A percentile compares a stretch with the other conserved stretches of the same genome.
Conservation (phyloP, 2,329 filamentous ascomycete species). For the Catunica adiposa region DNA sequence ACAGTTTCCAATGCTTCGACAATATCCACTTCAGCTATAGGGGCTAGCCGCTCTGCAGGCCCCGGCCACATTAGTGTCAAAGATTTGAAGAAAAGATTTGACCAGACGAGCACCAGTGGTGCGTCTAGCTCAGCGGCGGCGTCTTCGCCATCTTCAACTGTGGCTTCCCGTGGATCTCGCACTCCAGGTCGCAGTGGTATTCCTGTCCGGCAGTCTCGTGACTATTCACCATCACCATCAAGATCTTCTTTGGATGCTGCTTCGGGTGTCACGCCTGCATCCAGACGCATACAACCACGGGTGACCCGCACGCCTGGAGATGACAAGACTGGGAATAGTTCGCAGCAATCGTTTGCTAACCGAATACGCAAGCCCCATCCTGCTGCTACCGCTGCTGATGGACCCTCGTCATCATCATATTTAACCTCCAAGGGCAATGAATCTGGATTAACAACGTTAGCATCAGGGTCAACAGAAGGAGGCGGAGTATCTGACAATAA, state of each 20-base stretch:
- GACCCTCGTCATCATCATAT: neutral
- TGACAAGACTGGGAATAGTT: neutral
- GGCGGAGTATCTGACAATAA: neutral
- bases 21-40: neutral
- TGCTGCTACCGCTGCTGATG: conserved; percentile 16
- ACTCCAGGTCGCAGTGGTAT: conserved; percentile 11
- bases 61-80: conserved; percentile 42
- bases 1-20: neutral
- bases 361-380: conserved; percentile 37
- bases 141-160: neutral
- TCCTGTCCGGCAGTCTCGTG: conserved; percentile 11
- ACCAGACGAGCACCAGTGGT: conserved; percentile 34
- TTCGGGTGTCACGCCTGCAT: neutral
- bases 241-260: conserved; percentile 10
- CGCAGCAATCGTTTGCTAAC: conserved; percentile 35
- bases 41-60: neutral
- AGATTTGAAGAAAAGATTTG: conserved; percentile 65
- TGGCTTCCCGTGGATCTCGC: conserved; percentile 1
- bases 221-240: conserved; percentile 12
- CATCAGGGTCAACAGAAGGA: too few species aligned
- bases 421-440: neutral
- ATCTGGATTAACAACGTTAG: neutral
- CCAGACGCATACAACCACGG: neutral
- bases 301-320: neutral
- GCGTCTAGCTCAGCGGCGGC: conserved; percentile 3